Evolutionary conservation across 345 rosid species (phyloP), one percentile per base, ranked within the genome.

Genomic region (Salix dunnii): DNA sequence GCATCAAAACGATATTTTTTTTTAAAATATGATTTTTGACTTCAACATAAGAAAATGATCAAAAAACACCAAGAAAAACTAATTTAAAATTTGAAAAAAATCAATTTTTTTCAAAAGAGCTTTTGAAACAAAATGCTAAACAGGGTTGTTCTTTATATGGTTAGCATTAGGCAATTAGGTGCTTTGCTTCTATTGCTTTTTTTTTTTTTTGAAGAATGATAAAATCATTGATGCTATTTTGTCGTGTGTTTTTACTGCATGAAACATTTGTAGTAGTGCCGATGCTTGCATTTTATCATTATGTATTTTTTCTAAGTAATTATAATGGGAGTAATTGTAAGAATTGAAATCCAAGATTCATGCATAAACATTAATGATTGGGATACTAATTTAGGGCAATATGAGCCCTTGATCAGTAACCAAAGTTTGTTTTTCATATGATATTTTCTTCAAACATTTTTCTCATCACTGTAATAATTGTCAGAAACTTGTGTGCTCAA

Each of bases 341-440:
- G 58, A 51, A 51, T 51, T 51, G 58, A 51, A 51, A 62, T 25
- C 30, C 35, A 62, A 62, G 33, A 20, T 16, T 62, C 28, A 25
- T 13, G 28, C 31, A 25, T 7, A 25, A 62, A 62, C 35, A 62
- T 25, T 30, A 62, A 62, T 62, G 20, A 62, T 62, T 7, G 4
- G 16, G 43, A 31, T 71, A 25, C 17, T 12, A 48, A 9, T 21
- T 13, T 33, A 12, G 67, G 38, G 21, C 23, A 25, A n/a, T 69
- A 20, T 48, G n/a, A 67, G 18, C 78, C 68, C 74, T 61, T 61
- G 72, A 30, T 43, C 7, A 31, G 18, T 31, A 30, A 77, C 23
- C 42, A 35, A 18, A 25, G 17, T 61, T 17, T 17, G 67, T 27
- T 67, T 30, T 84, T 65, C 30, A 10, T 48, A 30, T 11, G n/a